Evolutionary conservation across 305 asterid genomes (phyloP), one percentile per base, ranked within the genome.

Genomic region (Fraxinus greggii): DNA sequence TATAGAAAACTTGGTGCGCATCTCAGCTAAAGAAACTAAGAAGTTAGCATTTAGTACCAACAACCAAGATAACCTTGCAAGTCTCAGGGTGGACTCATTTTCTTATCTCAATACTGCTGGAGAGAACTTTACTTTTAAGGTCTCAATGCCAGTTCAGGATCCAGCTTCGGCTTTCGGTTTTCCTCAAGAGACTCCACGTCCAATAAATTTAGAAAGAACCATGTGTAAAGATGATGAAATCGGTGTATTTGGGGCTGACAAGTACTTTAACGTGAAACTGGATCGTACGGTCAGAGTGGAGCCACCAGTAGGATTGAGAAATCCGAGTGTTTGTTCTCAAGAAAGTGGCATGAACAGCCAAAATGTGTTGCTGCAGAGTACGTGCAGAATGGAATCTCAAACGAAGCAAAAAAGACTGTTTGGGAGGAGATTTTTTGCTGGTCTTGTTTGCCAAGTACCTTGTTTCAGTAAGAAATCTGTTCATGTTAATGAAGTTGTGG

Each of bases 191-290:
- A 19, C 31, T 75, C 84, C 83, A 1, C 42, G 40, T 33, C 72
- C 86, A 32, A 45, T 21, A 19, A 78, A 72, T 3, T 75, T 75
- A 32, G 88, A 79, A 76, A 83, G 84, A 81, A 69, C 36, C 24
- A 85, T 81, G 75, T 75, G 83, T 67, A 85, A 85, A 84, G 90
- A 90, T 17, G 86, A 87, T 0, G 98, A 94, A 74, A 89, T 93
- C 29, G 92, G 93, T 65, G 90, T 94, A 0, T 94, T 95, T 79
- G 91, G 91, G 1, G 98, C 98, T 19, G 97, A 93, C 72, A 90
- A 86, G 87, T 95, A 92, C 93, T 93, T 91, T 89, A 95, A 93
- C 90, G 92, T 86, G 97, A 90, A 85, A 48, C 23, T 91, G 61
- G 94, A 88, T 42, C 80, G 77, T 59, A 86, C 48, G 9, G n/a